Evolutionary conservation across 2,329 filamentous ascomycete genomes (phyloP).

Genomic region (Aspergillus brasiliensis): DNA sequence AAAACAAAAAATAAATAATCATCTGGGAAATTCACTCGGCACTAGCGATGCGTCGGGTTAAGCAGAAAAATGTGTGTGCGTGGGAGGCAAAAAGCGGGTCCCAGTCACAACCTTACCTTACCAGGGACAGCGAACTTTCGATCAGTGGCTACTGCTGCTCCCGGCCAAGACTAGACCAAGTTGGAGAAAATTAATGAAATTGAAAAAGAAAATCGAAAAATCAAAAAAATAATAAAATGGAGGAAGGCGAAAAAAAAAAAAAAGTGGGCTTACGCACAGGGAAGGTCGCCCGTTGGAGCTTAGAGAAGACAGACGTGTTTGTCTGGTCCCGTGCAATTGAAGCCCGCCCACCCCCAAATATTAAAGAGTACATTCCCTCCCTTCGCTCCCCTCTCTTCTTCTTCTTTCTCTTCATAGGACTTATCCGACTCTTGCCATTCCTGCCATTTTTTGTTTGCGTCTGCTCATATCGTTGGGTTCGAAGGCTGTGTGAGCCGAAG

Average conservation of each 20-base stretch:
- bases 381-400: conserved; percentile 22
- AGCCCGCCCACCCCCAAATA: conserved; percentile 32
- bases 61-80: conserved; percentile 21
- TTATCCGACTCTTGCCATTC: conserved; percentile 42
- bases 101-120: conserved; percentile 15
- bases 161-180: conserved; percentile 18
- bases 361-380: conserved; percentile 39
- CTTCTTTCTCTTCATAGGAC: conserved; percentile 36
- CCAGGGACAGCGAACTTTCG: conserved; percentile 22
- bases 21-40: conserved; percentile 12
- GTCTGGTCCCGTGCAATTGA: conserved; percentile 32
- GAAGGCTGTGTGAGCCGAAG: conserved; percentile 43
- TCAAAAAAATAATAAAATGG: conserved; percentile 8
- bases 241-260: conserved; percentile 21
- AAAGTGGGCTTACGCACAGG: conserved; percentile 30
- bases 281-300: conserved; percentile 34
- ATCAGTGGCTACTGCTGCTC: conserved; percentile 25
- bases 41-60: conserved; percentile 24
- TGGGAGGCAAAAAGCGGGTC: conserved; percentile 15
- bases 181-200: conserved; percentile 3
- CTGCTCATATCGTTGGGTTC: conserved; percentile 41
- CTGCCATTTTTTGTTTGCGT: conserved; percentile 35
- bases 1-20: conserved; percentile 16
- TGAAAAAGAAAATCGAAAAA: conserved; percentile 12
- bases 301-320: conserved; percentile 27